These are phyloP conservation scores for Mortierella sp. DNA, from an alignment of 371 early-diverging fungal species.

Conservation along the genomic window DNA sequence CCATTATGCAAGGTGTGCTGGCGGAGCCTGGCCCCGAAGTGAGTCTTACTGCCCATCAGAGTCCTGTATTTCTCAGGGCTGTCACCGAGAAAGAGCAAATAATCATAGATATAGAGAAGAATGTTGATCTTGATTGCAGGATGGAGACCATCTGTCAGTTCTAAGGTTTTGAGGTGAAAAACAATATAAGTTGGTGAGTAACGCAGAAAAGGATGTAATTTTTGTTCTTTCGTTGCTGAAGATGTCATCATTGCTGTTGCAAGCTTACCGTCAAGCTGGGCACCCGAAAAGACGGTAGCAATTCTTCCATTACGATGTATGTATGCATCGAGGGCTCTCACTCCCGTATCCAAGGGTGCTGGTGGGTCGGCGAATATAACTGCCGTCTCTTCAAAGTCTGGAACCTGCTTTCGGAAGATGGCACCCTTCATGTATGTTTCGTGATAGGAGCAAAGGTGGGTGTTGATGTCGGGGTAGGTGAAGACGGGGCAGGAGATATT, in stretches of 20 bases:
- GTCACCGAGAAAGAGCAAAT: neutral
- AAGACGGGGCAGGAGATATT: neutral
- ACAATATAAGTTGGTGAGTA: neutral
- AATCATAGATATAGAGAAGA: neutral
- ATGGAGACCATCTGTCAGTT: neutral
- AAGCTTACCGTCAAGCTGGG: neutral
- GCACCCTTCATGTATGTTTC: neutral
- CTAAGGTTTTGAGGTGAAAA: neutral
- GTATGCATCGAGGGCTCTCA: neutral
- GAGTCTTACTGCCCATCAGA: neutral
- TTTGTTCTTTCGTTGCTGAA: too few relatives aligned
- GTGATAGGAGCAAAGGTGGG: neutral
- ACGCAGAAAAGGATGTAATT: neutral
- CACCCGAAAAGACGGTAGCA: neutral
- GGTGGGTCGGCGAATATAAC: neutral
- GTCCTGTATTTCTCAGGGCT: neutral
- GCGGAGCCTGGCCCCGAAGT: neutral
- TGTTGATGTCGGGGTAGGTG: neutral
- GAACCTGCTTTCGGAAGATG: neutral
- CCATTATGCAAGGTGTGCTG: neutral
- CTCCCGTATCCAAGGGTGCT: neutral
- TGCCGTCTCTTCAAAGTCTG: neutral
- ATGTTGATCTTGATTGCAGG: neutral
- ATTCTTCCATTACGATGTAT: neutral
- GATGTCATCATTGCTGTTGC: neutral